phyloP scores from a whole-genome alignment of 129 eudicot species.

The Centella asiatica region DNA sequence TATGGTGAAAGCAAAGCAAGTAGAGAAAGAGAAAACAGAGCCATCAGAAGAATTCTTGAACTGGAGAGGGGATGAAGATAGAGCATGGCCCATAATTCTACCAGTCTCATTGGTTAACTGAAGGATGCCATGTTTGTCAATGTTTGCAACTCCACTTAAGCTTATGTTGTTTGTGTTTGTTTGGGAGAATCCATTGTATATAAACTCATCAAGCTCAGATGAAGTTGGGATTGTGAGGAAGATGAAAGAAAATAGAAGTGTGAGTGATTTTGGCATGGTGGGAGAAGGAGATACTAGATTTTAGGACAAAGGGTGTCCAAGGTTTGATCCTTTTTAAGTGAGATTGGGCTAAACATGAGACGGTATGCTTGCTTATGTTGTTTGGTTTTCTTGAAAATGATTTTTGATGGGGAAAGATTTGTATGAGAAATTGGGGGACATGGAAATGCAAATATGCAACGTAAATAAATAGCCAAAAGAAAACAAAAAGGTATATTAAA shows the following conservation, averaged over 20 bases:
- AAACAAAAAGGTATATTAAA: too few relatives aligned
- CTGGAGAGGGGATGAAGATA: constrained; percentile 30
- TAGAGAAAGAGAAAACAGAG: constrained; percentile 43
- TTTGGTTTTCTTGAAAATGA: too few relatives aligned
- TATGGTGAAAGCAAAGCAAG: constrained; percentile 45
- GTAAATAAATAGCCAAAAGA: too few relatives aligned
- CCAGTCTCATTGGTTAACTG: constrained; percentile 35
- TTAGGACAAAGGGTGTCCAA: background rate
- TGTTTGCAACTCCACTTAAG: constrained; percentile 26
- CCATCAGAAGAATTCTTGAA: constrained; percentile 34
- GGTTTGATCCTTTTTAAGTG: background rate
- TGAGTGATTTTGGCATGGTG: background rate
- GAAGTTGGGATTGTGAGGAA: background rate
- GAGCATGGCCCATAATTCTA: constrained; percentile 36
- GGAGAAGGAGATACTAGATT: background rate
- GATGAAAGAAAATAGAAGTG: background rate
- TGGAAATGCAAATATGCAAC: too few relatives aligned
- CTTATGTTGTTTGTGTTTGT: constrained; percentile 26
- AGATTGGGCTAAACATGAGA: too few relatives aligned
- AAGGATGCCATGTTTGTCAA: constrained; percentile 29
- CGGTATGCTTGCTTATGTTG: too few relatives aligned
- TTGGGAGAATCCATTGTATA: constrained; percentile 30
- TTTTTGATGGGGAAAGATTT: too few relatives aligned
- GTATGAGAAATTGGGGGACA: too few relatives aligned
- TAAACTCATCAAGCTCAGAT: constrained; percentile 17